phyloP scores from a whole-genome alignment of 176 grass and related monocot genomes.

The Oryza glumipatula region DNA sequence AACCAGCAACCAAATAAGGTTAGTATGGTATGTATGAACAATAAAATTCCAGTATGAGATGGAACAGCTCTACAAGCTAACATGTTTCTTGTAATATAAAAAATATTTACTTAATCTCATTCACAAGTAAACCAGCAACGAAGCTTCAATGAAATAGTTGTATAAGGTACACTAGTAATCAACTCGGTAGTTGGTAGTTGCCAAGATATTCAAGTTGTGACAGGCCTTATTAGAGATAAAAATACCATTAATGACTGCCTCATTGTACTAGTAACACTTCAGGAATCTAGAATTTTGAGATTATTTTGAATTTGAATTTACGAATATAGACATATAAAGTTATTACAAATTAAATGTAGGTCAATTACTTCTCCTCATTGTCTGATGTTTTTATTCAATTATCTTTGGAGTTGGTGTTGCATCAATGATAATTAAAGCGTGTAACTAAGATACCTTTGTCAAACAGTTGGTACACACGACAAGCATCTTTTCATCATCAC shows the following conservation, averaged over 20 bases:
- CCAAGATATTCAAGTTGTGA: slow-evolving; percentile 13
- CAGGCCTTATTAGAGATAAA: background rate
- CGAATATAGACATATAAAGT: background rate
- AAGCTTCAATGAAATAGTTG: slow-evolving; percentile 20
- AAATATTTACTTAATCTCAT: background rate
- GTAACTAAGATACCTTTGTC: slow-evolving; percentile 72
- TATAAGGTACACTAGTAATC: background rate
- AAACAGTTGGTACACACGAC: slow-evolving; percentile 88
- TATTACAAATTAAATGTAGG: background rate
- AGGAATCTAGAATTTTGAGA: background rate
- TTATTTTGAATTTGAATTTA: background rate
- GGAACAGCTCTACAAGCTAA: background rate
- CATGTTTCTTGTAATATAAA: background rate
- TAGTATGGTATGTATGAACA: slow-evolving; percentile 1
- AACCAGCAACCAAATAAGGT: slow-evolving; percentile 15
- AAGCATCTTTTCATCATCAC: slow-evolving; percentile 85
- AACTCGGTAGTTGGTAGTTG: background rate
- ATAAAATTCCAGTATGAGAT: background rate
- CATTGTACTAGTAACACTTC: background rate
- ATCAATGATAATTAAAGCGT: background rate
- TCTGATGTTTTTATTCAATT: background rate
- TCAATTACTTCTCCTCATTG: background rate
- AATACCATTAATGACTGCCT: background rate
- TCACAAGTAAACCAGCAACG: background rate
- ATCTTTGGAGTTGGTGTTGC: background rate